Base-by-base conservation (phyloP, 2,329 filamentous ascomycete genomes). In the Cladosporium phlei region DNA sequence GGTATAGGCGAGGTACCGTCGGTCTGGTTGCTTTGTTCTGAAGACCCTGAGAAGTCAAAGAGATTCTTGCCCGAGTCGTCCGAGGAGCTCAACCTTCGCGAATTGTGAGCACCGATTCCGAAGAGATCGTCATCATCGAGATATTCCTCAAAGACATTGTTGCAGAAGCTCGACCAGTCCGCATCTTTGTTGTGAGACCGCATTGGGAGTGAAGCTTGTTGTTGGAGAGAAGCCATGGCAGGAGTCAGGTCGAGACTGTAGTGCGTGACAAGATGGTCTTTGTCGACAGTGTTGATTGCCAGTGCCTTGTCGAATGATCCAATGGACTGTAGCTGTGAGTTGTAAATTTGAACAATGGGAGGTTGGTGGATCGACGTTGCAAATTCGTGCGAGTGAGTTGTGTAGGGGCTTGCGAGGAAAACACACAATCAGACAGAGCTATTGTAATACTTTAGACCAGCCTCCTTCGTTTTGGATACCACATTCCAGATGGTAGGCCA, bases 81-180 rank as follows among this genome's bases (percentile, higher is more conserved):
- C 47, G 70, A 68, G 57, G 69, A 69, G 56, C 69, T 66, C 52
- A 69, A 68, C 54, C 75, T 72, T 63, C 72, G 71, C 53, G 70
- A 64, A 25, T 43, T 16, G 51, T 66, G 66, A 51, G 72, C 69
- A 55, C 69, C 69, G 51, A 69, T 64, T 46, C 70, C 70, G 55
- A 74, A 70, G 47, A 74, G 68, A 50, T 80, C 78, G 34, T 62
- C 58, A 64, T 76, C 73, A 55, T 79, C 74, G 63, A 82, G 71
- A 61, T 79, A 82, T 62, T 81, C 74, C 58, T 80, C 77, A 69
- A 84, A 82, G 64, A 83, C 71, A 62, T 77, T 76, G 65, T 77
- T 76, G 65, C 74, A 74, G 50, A 78, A 70, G 60, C 80, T 78
- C 55, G 75, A 71, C 68, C 74, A 74, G 47, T 75, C 72, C 58